These are phyloP conservation scores for Kitagawia praeruptora DNA, from an alignment of 129 eudicot species.

Conservation along the genomic window DNA sequence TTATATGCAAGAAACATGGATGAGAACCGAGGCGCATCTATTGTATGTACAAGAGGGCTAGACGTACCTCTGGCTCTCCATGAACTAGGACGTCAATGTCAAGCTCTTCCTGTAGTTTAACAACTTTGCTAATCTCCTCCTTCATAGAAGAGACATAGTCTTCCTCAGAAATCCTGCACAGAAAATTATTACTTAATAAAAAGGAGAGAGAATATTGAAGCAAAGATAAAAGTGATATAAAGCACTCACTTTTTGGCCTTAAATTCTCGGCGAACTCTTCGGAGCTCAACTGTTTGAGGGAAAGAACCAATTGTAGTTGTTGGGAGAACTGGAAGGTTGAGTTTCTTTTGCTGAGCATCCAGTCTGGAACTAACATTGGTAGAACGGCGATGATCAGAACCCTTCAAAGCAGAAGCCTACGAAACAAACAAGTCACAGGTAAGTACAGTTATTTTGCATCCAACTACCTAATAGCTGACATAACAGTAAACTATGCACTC, in stretches of 20 bases:
- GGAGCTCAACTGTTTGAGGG: slow-evolving; percentile 94
- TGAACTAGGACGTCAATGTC: slow-evolving; percentile 71
- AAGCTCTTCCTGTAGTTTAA: slow-evolving; percentile 68
- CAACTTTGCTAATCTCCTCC: slow-evolving; percentile 72
- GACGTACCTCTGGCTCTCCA: slow-evolving; percentile 73
- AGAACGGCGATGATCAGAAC: slow-evolving; percentile 96
- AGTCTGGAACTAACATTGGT: slow-evolving; percentile 84
- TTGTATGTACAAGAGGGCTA: background rate
- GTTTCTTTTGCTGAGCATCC: slow-evolving; percentile 94
- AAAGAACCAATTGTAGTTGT: slow-evolving; percentile 98
- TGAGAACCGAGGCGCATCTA: background rate
- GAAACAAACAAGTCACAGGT: background rate
- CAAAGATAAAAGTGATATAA: background rate
- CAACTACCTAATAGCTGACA: background rate
- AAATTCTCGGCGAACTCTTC: slow-evolving; percentile 97
- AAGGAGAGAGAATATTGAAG: background rate
- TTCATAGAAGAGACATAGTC: slow-evolving; percentile 53
- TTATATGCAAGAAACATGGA: background rate
- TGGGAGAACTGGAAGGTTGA: slow-evolving; percentile 93
- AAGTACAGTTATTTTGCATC: slow-evolving; percentile 4
- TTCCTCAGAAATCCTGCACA: slow-evolving; percentile 53
- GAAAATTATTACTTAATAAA: background rate
- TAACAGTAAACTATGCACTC: slow-evolving; percentile 18
- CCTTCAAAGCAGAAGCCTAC: slow-evolving; percentile 86
- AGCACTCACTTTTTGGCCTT: slow-evolving; percentile 87